Base-by-base conservation (phyloP, 2,329 filamentous ascomycete genomes). In the Geoglossum cookeanum region DNA sequence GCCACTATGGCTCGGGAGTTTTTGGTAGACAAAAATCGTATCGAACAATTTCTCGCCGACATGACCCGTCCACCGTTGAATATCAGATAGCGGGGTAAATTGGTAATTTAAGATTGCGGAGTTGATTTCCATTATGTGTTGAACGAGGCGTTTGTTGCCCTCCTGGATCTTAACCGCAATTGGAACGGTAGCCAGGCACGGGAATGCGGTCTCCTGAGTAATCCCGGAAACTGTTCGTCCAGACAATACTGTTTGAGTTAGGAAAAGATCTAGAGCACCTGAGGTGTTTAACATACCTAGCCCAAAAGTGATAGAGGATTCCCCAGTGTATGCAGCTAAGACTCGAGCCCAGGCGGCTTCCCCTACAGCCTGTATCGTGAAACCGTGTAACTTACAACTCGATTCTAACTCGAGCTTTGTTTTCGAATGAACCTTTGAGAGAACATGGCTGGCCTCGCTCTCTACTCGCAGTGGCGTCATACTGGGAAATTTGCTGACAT, bases 1-100 rank as follows among this genome's bases (percentile, higher is more conserved):
- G 15, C 13, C 30, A n/a, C 13, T 54, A 11, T 52, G 29, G 6
- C 29, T 27, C n/a, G 44, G 11, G 17, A 73, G 64, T 61, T 85
- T 87, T 64, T 95, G 90, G 64, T 89, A 91, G 0, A 87, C 84
- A 59, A 96, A 80, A 1, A 96, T 74, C 0, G 88, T 91, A 64
- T 96, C 89, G 62, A 96, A 95, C 0, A 92, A 73, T 0, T 77
- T 72, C 5, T 78, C 75, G 29, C 83, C 79, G 0, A 82, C 72
- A 58, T 79, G 75, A 0, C 81, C 82, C 17, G 87, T 74, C 76
- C 83, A 84, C 55, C 77, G 80, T 63, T 94, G 87, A 8, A 94
- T 83, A 33, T 80, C 78, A 2, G 77, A 74, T 5, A 95, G 72
- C 0, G 87, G 80, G 0, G 80, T 79, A 62, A 84, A 83, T 61